Conservation (phyloP, 2,329 filamentous ascomycete genomes). For the Colletotrichum lini region DNA sequence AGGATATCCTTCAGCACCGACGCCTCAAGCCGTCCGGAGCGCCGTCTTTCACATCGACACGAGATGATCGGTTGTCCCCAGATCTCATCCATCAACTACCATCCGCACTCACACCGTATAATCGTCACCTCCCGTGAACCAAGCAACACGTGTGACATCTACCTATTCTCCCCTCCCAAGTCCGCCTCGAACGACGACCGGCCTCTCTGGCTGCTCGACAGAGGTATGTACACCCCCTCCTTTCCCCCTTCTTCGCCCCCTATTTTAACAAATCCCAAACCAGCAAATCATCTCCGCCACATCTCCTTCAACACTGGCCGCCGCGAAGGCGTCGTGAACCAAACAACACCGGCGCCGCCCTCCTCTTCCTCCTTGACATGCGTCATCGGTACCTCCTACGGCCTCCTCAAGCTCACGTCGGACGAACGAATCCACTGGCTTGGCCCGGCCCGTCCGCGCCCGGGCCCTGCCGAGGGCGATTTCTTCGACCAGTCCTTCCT, state of each 20-base stretch:
- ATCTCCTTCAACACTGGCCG: conserved; percentile 48
- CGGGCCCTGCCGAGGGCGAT: conserved; percentile 48
- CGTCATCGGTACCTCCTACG: conserved; percentile 63
- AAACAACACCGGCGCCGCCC: conserved; percentile 59
- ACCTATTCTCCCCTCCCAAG: conserved; percentile 55
- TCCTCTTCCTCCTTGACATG: conserved; percentile 57
- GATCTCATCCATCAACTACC: conserved; percentile 64
- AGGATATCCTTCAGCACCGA: conserved; percentile 39
- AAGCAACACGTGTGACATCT: conserved; percentile 51
- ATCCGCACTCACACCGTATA: conserved; percentile 57
- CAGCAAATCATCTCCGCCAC: conserved; percentile 53
- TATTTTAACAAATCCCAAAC: background rate
- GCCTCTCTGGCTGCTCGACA: conserved; percentile 57
- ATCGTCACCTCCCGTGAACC: conserved; percentile 59
- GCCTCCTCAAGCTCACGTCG: conserved; percentile 57
- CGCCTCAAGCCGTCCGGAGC: conserved; percentile 34
- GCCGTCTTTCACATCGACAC: conserved; percentile 40
- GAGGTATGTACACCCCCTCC: background rate
- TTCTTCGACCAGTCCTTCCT: conserved; percentile 67
- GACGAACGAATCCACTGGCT: conserved; percentile 54
- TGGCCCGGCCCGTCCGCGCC: conserved; percentile 46
- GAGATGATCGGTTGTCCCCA: conserved; percentile 57
- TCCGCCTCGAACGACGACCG: conserved; percentile 47
- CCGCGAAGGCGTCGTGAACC: conserved; percentile 54
- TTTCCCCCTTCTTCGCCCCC: background rate